These are phyloP conservation scores for Orbilia brochopaga DNA, from an alignment of 2,329 filamentous ascomycete species.

Conservation along the genomic window DNA sequence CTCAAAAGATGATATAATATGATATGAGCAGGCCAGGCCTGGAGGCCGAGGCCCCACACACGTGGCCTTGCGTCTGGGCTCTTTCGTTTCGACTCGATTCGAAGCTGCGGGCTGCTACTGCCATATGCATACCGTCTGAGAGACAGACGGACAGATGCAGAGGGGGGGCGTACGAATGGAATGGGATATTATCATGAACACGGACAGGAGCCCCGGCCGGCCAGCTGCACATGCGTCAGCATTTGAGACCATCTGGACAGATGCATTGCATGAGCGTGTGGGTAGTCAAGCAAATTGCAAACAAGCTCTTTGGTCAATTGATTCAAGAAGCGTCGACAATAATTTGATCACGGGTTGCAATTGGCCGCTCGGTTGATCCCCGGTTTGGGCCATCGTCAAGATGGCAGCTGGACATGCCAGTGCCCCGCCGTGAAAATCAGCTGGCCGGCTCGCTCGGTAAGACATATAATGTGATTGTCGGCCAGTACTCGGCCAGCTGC, in stretches of 20 bases:
- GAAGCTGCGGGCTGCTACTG: too few species aligned
- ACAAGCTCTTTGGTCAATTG: not conserved
- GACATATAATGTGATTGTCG: slow-evolving; percentile 3
- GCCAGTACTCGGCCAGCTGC: not conserved
- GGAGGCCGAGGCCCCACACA: too few species aligned
- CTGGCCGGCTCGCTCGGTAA: not conserved
- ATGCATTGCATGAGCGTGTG: slow-evolving; percentile 4
- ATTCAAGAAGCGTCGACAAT: not conserved
- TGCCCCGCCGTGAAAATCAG: slow-evolving; percentile 6
- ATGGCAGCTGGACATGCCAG: slow-evolving; percentile 9
- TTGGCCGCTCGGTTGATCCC: not conserved
- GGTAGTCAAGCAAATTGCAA: not conserved
- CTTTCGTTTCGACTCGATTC: too few species aligned
- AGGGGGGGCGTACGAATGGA: too few species aligned
- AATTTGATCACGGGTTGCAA: not conserved
- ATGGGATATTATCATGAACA: too few species aligned
- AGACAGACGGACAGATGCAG: too few species aligned
- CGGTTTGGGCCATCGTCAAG: too few species aligned
- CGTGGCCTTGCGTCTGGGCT: too few species aligned
- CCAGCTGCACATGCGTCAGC: too few species aligned
- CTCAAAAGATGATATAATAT: too few species aligned
- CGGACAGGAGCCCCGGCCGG: not conserved
- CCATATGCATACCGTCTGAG: too few species aligned
- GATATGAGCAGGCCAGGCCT: too few species aligned
- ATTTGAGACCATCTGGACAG: not conserved